Evolutionary conservation across 2,329 filamentous ascomycete species (phyloP).

Genomic region (Akanthomyces muscarius): DNA sequence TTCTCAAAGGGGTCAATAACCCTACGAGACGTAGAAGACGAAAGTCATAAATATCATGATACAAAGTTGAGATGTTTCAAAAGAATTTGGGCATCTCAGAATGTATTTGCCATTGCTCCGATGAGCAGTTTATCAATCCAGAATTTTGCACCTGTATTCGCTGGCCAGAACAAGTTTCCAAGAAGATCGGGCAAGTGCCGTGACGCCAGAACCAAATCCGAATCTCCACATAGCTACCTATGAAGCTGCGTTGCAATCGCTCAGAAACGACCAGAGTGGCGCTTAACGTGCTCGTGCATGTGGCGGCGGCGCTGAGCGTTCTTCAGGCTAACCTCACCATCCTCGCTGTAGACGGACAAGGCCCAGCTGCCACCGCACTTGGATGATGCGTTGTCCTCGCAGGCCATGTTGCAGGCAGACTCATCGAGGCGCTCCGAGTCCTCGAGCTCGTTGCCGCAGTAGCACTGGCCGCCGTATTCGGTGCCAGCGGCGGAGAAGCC

Average conservation of each 20-base stretch:
- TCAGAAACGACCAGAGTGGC: conserved; percentile 28
- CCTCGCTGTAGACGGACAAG: conserved; percentile 42
- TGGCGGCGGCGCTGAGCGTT: conserved; percentile 33
- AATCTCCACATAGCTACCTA: neutral
- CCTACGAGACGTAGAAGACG: conserved; percentile 4
- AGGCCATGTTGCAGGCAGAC: conserved; percentile 43
- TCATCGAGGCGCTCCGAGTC: conserved; percentile 41
- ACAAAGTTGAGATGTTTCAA: neutral
- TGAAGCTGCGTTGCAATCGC: neutral
- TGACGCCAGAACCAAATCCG: neutral
- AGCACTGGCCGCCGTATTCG: conserved; percentile 52
- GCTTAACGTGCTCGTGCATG: conserved; percentile 33
- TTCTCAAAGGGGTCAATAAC: neutral
- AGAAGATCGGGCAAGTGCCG: neutral
- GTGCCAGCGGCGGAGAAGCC: conserved; percentile 45
- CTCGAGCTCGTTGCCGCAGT: conserved; percentile 39
- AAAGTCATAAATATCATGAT: conserved; percentile 15
- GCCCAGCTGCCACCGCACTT: conserved; percentile 48
- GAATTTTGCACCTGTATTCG: neutral
- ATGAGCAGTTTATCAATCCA: neutral
- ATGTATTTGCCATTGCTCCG: neutral
- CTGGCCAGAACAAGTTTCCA: neutral
- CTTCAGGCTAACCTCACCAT: conserved; percentile 29
- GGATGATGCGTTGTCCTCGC: conserved; percentile 44
- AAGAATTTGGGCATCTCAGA: neutral